Percentiles rank a stretch among this genome's conserved stretches.
These are phyloP conservation scores for Talaromyces atroroseus DNA, from an alignment of 2,329 filamentous ascomycete species.

Conservation along the genomic window DNA sequence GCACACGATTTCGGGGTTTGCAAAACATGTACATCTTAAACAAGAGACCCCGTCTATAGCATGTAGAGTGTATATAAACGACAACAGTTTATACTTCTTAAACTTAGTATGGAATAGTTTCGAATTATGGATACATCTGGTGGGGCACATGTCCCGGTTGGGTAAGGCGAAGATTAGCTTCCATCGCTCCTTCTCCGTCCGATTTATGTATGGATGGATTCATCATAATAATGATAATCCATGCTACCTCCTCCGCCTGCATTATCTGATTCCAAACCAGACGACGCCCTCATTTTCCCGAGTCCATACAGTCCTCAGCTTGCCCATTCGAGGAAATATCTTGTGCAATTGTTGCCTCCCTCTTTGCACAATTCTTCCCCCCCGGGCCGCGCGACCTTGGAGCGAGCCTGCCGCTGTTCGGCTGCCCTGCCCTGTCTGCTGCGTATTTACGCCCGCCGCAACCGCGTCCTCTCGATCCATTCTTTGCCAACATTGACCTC, in stretches of 20 bases:
- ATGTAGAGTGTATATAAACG: background rate
- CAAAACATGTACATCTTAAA: constrained; percentile 1
- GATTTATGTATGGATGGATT: background rate
- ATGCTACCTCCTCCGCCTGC: background rate
- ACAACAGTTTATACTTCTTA: too few species aligned
- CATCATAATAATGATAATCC: background rate
- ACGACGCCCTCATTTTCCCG: background rate
- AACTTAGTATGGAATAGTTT: too few species aligned
- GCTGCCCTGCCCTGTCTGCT: background rate
- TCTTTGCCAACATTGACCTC: background rate
- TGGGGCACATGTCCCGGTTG: background rate
- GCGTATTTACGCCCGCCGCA: constrained; percentile 2
- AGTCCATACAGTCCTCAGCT: background rate
- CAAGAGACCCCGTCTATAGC: background rate
- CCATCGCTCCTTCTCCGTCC: background rate
- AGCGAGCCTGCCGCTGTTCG: background rate
- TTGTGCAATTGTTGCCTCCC: background rate
- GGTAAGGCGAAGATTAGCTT: background rate
- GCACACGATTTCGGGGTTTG: background rate
- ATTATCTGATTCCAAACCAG: background rate
- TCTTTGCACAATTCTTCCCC: background rate
- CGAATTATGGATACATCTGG: background rate
- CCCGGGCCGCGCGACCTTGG: background rate
- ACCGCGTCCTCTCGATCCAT: background rate
- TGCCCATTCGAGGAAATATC: background rate